These are phyloP conservation scores for Trichoderma asperelloides DNA, from an alignment of 495 filamentous ascomycete species.

Conservation along the genomic window DNA sequence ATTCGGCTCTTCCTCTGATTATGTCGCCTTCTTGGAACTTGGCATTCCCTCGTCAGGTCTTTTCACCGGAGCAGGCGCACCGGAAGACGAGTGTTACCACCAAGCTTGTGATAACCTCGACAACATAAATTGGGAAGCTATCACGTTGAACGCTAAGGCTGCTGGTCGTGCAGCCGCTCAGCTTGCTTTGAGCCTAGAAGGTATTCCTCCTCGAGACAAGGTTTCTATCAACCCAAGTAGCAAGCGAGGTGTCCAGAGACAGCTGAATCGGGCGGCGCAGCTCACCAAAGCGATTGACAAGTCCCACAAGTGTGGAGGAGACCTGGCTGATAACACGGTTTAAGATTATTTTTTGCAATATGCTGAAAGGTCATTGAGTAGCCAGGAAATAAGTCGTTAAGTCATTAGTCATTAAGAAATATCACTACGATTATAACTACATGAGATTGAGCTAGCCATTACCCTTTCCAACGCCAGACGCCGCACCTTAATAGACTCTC, in stretches of 20 bases:
- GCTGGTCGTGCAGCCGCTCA: slow-evolving; percentile 39
- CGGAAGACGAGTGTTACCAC: slow-evolving; percentile 37
- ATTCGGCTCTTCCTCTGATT: slow-evolving; percentile 34
- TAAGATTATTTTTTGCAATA: not conserved
- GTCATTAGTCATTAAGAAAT: not conserved
- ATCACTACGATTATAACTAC: not conserved
- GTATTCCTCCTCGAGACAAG: slow-evolving; percentile 21
- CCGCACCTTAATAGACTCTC: not conserved
- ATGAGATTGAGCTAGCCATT: not conserved
- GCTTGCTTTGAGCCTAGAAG: slow-evolving; percentile 39
- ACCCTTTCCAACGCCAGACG: not conserved
- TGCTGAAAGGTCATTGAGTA: not conserved
- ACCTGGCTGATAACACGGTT: not conserved
- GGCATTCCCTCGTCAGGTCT: slow-evolving; percentile 42
- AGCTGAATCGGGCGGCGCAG: not conserved
- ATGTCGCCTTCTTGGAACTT: slow-evolving; percentile 31
- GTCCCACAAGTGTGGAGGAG: slow-evolving; percentile 7
- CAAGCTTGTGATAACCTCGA: slow-evolving; percentile 31
- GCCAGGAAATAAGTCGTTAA: not conserved
- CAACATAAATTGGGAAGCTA: slow-evolving; percentile 30
- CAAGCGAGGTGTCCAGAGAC: slow-evolving; percentile 1
- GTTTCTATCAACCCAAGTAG: slow-evolving; percentile 18
- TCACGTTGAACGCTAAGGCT: slow-evolving; percentile 33
- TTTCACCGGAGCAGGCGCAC: slow-evolving; percentile 32
- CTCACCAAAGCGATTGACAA: slow-evolving; percentile 2